Base-by-base conservation (phyloP, 371 early-diverging fungal species). In the Haplosporangium sp. region DNA sequence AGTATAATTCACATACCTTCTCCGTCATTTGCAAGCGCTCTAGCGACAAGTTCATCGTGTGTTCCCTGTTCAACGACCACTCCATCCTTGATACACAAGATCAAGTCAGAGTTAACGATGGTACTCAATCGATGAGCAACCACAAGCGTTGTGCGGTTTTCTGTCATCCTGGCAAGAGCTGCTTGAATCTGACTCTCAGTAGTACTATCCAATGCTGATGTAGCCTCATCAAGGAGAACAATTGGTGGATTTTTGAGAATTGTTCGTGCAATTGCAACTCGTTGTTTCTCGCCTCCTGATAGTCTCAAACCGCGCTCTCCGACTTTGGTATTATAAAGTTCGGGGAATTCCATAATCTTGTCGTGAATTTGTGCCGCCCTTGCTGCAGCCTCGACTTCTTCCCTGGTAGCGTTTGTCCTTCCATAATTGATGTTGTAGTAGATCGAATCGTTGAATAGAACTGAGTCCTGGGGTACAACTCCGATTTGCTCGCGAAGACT, bases 251-350 rank as follows among this genome's bases (percentile, higher is more conserved):
- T 87, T 76, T 92, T 92, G 58, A 95, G 69, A 9, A 95, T 78
- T 20, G 95, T 93, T 39, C 97, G 87, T 19, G 96, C 94, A 65
- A 97, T 92, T 5, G 95, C 93, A 10, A 98, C 90, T 27, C 97
- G 88, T 85, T 99, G 99, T 84, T 96, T 96, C 85, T 99, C 98
- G 27, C 99, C 99, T 55, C 94, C 93, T 56, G 89, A 92, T 11
- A 99, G 84, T 75, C 94, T 90, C 75, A 94, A 78, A 19, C 99
- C 99, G 56, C 97, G 91, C 75, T 97, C 95, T 34, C 99, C 99
- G 0, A 98, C 97, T 62, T 71, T 74, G 38, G 86, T 87, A 2
- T 84, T 64, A 61, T 88, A 90, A 15, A 86, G 88, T 39, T 89
- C 85, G 5, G 88, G 85, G 77, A 91, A 86, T 44, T 76, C 69